Percentiles rank a stretch among this genome's conserved stretches.
These are phyloP conservation scores for Umbelopsis isabellina DNA, from an alignment of 192 early-diverging fungal species.

Conservation along the genomic window DNA sequence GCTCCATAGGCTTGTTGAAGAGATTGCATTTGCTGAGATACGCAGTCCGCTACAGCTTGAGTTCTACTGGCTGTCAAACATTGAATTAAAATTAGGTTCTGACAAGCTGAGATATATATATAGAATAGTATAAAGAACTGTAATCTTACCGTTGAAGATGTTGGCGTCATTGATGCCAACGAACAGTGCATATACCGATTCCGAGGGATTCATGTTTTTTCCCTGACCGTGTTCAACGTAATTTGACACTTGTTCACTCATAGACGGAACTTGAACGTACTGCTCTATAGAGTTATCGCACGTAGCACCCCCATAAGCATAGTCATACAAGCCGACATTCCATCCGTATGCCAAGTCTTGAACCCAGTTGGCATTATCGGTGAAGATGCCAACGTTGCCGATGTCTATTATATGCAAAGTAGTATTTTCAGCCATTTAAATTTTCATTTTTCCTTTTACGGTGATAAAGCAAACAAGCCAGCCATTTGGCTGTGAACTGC, in stretches of 20 bases:
- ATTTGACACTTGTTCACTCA: constrained; percentile 27
- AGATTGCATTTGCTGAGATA: not conserved
- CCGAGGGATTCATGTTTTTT: constrained; percentile 26
- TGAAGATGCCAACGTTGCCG: constrained; percentile 28
- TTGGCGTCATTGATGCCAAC: constrained; percentile 38
- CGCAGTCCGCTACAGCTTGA: not conserved
- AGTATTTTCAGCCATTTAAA: not conserved
- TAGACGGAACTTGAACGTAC: not conserved
- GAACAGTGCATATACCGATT: constrained; percentile 41
- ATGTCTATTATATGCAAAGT: constrained; percentile 25
- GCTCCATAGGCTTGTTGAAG: constrained; percentile 13
- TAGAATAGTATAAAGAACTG: not conserved
- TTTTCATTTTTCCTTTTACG: not conserved
- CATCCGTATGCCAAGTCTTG: constrained; percentile 38
- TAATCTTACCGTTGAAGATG: constrained; percentile 6
- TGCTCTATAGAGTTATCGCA: constrained; percentile 36
- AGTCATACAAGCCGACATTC: constrained; percentile 33
- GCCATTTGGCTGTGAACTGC: not conserved
- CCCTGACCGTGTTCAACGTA: constrained; percentile 31
- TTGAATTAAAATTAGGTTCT: not conserved
- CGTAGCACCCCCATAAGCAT: constrained; percentile 39
- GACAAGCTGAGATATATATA: constrained; percentile 2
- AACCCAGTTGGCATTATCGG: constrained; percentile 39
- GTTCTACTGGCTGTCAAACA: not conserved
- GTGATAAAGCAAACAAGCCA: not conserved